Base-by-base conservation (phyloP, 768 basidiomycete genomes). In the Porphyrellus cyaneotinctus region DNA sequence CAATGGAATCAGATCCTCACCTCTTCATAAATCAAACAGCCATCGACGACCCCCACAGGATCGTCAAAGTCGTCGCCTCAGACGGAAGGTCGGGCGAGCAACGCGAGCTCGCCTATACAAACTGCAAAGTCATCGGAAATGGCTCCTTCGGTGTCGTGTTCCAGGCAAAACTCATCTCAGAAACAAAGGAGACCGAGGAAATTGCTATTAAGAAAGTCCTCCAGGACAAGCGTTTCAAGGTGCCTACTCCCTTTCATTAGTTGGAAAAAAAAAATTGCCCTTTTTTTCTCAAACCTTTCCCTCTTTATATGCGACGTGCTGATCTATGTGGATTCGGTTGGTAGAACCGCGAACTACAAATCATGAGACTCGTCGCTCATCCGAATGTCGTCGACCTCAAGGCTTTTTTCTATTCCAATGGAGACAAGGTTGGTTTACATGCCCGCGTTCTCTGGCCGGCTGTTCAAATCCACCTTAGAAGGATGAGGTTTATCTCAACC, bases 221-320 rank as follows among this genome's bases (percentile, higher is more conserved):
- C 57, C 97, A 99, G 79, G 97, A 99, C 77, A 99, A 99, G 81
- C 85, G 97, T 61, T 99, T 99, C 88, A 99, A 99, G 91, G 95
- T 95, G 56, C 58, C 81, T 74, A 36, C 51, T 43, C 36, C 35
- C 4, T 47, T 43, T 28, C 28, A 14, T 58, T 3, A 6, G 23
- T 49, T 28, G 26, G 26, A 49, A 43, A n/a, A n/a, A n/a, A n/a
- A n/a, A n/a, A 1, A 15, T 32, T 41, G 54, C 18, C 4, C 1
- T 5, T 20, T 33, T 46, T 56, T 59, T 53, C 62, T 4, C 28
- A 26, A 22, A 24, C 28, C 28, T 32, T 22, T 17, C 3, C 24
- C 36, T 50, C 23, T 22, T 14, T 23, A 23, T 43, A 20, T 38
- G 39, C 49, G 43, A 52, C 49, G n/a, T 57, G 18, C 56, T 65